Evolutionary conservation across 2,329 filamentous ascomycete species (phyloP), one percentile per base, ranked within the genome.

Genomic region (Arachnomyces sp.): DNA sequence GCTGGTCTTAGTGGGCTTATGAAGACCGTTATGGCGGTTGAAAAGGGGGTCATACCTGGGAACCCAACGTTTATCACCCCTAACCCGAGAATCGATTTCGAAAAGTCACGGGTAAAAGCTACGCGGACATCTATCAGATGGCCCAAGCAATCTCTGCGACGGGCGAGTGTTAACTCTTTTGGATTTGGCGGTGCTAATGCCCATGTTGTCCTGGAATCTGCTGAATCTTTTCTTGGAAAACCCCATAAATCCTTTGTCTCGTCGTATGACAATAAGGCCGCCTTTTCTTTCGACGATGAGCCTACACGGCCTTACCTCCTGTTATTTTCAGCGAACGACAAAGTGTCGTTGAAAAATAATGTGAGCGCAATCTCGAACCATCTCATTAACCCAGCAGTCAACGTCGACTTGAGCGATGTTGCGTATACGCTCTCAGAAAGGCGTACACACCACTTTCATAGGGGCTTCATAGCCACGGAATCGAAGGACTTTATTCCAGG

Each of bases 111-210:
- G 2, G 34, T 55, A 3, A 35, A 43, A 14, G 50, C 47, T 6
- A 40, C 40, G 1, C 38, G 43, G 2, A 40, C 30, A 5, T 28
- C 31, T 1, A 45, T 51, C 2, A 34, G 44, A 2, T 62, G 56
- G 56, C 58, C 58, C 17, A n/a, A 38, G n/a, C 28, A 39, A 17
- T 18, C 15, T 11, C 17, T 40, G 8, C 18, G 36, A 28, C 36
- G 50, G 8, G 47, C 46, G 3, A 43, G 44, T 14, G 36, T 54
- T 16, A 54, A 50, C 34, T 48, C 42, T n/a, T 52, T 53, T 37
- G 51, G 51, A 12, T 43, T 34, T 28, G 44, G 44, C 1, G 44
- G 44, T 11, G 30, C 44, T n/a, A 47, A 47, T 18, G 44, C 35
- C 6, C 42, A 47, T 29, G 42, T 31, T 13, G 33, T 47, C 17